Evolutionary conservation across 176 grass and related monocot species (phyloP), one percentile per base, ranked within the genome.

Genomic region (Guadua angustifolia): DNA sequence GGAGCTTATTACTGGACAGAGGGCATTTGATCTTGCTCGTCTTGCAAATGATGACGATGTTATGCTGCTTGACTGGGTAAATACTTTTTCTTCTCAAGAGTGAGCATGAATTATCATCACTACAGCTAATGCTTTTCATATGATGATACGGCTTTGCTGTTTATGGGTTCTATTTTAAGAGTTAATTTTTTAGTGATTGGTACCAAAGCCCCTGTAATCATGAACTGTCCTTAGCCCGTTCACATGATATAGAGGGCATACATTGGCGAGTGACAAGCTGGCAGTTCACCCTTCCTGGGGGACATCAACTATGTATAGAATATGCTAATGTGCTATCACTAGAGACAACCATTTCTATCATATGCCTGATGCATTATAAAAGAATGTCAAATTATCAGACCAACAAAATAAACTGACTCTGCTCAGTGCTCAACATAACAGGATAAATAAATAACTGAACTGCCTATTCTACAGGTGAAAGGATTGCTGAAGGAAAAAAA

Each of bases 21-120:
- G 90, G 73, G 90, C 86, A 74, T 92, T 92, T 69, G 86, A 92
- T 83, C 90, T 92, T 74, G 90, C 83, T 75, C 77, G 86, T 33
- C 86, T 92, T 71, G 90, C 86, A 78, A 92, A 92, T 45, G 86
- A 92, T 79, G 90, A 89, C 0, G 86, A 92, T 75, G 86, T 92
- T 77, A 92, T 86, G 86, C 81, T 92, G 76, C 90, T 89, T 89
- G 90, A 92, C 52, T 92, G 90, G 86, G 90, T 92, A 92, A 83
- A 42, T 77, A 52, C 16, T 12, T 70, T 59, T 58, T 42, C 22
- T 86, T 67, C 19, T 58, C 36, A 74, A 39, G 26, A 74, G 38
- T 74, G 24, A 60, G 13, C 51, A 39, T 75, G 61, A 53, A 53
- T 26, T 61, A 49, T 75, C 16, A 18, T 77, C 3, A 19, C 56